Conservation (phyloP, 2,329 filamentous ascomycete species). For the Scytalidium lignicola region DNA sequence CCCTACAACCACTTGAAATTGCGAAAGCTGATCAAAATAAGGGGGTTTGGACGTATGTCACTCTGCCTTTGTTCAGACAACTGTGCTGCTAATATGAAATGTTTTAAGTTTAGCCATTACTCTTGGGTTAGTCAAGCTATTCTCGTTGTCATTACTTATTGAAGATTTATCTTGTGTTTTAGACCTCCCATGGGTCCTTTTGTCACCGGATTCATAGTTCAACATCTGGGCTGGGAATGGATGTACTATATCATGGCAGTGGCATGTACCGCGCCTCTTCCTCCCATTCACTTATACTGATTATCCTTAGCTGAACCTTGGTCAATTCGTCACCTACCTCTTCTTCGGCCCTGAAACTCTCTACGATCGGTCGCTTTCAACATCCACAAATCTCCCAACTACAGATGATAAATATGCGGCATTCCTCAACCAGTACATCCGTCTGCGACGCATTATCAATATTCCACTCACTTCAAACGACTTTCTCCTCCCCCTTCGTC, state of each 20-base stretch:
- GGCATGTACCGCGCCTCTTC: slow-evolving; percentile 31
- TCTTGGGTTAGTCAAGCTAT: not conserved
- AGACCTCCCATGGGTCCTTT: slow-evolving; percentile 17
- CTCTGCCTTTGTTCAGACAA: not conserved
- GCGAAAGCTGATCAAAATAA: not conserved
- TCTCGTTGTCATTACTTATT: too few relatives aligned
- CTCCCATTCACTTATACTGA: not conserved
- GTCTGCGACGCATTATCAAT: slow-evolving; percentile 46
- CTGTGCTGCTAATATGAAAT: too few relatives aligned
- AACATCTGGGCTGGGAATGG: slow-evolving; percentile 46
- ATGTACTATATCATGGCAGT: slow-evolving; percentile 52
- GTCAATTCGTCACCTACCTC: slow-evolving; percentile 51
- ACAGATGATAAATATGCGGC: slow-evolving; percentile 12
- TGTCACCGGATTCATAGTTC: slow-evolving; percentile 36
- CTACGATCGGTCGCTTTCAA: slow-evolving; percentile 35
- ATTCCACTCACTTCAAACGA: slow-evolving; percentile 42
- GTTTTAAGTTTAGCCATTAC: not conserved
- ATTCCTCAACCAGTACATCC: slow-evolving; percentile 28
- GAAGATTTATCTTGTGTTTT: not conserved
- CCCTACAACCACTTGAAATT: not conserved
- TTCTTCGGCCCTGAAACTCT: slow-evolving; percentile 51
- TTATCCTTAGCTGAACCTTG: slow-evolving; percentile 43
- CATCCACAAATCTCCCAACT: not conserved
- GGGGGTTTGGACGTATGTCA: slow-evolving; percentile 36
- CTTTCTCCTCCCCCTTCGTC: slow-evolving; percentile 43